Percentiles rank a stretch among this genome's conserved stretches.
phyloP scores from a whole-genome alignment of 83 land plant species.

The Larix sibirica region DNA sequence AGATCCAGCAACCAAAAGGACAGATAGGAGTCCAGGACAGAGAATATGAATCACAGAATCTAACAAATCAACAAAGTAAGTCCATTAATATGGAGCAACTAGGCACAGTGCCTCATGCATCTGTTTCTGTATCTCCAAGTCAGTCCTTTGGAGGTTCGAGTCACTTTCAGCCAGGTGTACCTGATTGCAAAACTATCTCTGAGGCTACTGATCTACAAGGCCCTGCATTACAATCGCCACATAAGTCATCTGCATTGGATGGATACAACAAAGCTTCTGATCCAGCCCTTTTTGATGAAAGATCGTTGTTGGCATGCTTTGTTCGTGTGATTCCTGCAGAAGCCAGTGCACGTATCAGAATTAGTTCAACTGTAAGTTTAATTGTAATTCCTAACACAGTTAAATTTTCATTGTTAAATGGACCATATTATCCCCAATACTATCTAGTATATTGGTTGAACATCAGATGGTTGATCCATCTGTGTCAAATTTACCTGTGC shows the following conservation, averaged over 20 bases:
- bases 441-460: too few species aligned
- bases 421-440: too few species aligned
- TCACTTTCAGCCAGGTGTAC: not conserved
- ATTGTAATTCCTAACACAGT: too few species aligned
- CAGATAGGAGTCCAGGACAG: not conserved
- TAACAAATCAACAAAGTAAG: conserved; percentile 5
- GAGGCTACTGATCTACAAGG: not conserved
- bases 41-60: conserved; percentile 9
- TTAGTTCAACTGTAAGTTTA: conserved; percentile 86
- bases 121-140: conserved; percentile 13
- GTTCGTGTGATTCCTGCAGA: conserved; percentile 94
- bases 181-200: not conserved
- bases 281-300: conserved; percentile 74
- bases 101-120: not conserved
- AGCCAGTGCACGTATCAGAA: conserved; percentile 70
- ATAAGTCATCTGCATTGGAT: conserved; percentile 23
- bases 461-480: too few species aligned
- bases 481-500: too few species aligned
- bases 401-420: too few species aligned
- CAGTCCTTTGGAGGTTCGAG: not conserved
- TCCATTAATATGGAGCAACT: conserved; percentile 1
- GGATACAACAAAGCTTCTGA: conserved; percentile 36
- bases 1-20: conserved; percentile 4
- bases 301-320: conserved; percentile 81
- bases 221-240: conserved; percentile 9